A percentile compares a stretch with the other conserved stretches of the same genome.
Evolutionary conservation across 768 basidiomycete genomes (phyloP).

Genomic region (Trametes cubensis): DNA sequence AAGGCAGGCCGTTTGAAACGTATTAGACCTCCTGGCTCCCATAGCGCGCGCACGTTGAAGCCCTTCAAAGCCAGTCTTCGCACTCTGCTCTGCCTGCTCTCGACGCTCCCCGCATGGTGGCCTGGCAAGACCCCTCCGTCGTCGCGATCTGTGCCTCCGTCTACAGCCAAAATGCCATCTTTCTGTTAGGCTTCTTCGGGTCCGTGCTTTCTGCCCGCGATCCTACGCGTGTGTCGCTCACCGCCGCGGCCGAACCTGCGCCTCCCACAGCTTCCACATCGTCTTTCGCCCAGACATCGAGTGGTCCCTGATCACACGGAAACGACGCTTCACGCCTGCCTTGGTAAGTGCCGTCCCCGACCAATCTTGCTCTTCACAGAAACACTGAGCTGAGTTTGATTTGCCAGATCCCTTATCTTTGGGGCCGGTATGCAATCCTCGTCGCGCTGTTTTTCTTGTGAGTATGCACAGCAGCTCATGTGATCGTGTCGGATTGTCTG

Average conservation of each 20-base stretch:
- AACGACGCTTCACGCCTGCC: slow-evolving; percentile 5
- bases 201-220: not conserved
- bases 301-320: slow-evolving; percentile 15
- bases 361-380: no score
- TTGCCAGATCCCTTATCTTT: slow-evolving; percentile 16
- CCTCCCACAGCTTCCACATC: slow-evolving; percentile 6
- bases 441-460: slow-evolving; percentile 11
- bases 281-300: slow-evolving; percentile 12
- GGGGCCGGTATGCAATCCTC: slow-evolving; percentile 16
- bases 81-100: not conserved
- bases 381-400: no score
- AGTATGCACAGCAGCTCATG: not conserved
- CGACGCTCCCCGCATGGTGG: not conserved
- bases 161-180: slow-evolving; percentile 17
- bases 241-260: not conserved
- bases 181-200: slow-evolving; percentile 18
- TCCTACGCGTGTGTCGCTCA: not conserved
- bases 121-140: slow-evolving; percentile 21
- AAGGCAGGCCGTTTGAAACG: slow-evolving; percentile 2
- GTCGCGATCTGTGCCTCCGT: slow-evolving; percentile 14
- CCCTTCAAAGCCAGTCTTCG: not conserved
- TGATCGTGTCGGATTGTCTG: no score
- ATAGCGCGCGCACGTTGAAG: not conserved
- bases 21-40: not conserved
- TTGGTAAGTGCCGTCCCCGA: slow-evolving; percentile 1